Evolutionary conservation across 202 grass and related monocot genomes (phyloP), one percentile per base, ranked within the genome.

Genomic region (Eragrostis tef): DNA sequence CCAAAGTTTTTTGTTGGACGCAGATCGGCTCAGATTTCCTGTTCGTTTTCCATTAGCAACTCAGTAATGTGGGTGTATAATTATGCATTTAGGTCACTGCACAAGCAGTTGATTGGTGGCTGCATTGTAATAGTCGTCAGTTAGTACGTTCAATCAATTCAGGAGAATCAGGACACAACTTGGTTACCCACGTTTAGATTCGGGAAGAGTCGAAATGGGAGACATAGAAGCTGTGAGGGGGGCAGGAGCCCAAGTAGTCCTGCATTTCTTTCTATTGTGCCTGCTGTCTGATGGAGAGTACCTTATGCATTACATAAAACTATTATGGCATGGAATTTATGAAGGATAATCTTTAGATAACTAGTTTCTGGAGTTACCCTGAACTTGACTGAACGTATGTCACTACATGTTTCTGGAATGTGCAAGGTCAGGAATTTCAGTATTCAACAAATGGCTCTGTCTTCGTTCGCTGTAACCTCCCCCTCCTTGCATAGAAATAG

Each of bases 361-460:
- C 45, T 67, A 42, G 26, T 78, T 48, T 79, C 77, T 46, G 24
- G 27, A 41, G 14, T 6, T 56, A 39, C 13, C 7, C 7, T 67
- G 15, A 25, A 50, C 46, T 66, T 77, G 24, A 27, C 26, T 31
- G 49, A 62, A 61, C 53, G 67, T 29, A 29, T 9, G 50, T 44
- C 19, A 0, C 17, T 24, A 54, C 16, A 8, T 78, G 46, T 70
- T 61, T 25, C 14, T 70, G 20, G 12, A 31, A 16, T 70, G 49
- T 61, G 65, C 72, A 67, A 24, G 16, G 11, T 15, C 12, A 85
- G 58, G 49, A 76, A 29, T 85, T 81, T 78, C 83, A 89, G 29
- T 52, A 73, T 67, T 78, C 82, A 81, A 9, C 82, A 81, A 59
- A 77, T 89, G 81, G 71, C 77, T 19, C 6, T 88, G 44, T 64